Conservation (phyloP, 345 rosid species). For the Eucalyptus regnans region DNA sequence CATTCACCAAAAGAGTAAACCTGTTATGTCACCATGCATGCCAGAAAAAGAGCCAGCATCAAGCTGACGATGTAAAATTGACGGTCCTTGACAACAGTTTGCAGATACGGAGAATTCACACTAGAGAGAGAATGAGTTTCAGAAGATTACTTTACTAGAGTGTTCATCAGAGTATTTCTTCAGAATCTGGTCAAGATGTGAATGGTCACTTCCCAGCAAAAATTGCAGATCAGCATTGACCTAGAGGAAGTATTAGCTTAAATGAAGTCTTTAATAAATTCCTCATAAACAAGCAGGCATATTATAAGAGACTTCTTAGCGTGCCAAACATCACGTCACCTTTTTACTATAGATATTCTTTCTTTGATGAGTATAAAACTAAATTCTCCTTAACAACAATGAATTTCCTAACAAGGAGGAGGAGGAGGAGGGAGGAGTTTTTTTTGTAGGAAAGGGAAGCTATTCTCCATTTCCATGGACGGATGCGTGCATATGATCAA, state of each 20-base stretch:
- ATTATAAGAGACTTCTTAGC: background rate
- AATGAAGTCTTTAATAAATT: background rate
- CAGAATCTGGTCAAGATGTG: conserved; percentile 14
- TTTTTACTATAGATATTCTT: background rate
- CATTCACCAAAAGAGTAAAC: background rate
- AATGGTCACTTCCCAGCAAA: conserved; percentile 18
- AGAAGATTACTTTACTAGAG: conserved; percentile 17
- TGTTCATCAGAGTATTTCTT: conserved; percentile 40
- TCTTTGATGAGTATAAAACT: background rate
- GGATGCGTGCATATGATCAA: background rate
- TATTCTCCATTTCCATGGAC: background rate
- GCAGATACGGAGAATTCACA: background rate
- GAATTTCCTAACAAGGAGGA: background rate
- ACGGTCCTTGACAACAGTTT: background rate
- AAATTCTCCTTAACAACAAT: background rate
- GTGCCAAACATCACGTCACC: background rate
- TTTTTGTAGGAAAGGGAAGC: background rate
- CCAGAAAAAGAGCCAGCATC: background rate
- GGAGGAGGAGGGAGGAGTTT: background rate
- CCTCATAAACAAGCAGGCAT: background rate
- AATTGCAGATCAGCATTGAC: conserved; percentile 32
- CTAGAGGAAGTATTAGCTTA: conserved; percentile 1
- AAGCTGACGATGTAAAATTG: background rate
- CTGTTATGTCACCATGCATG: background rate
- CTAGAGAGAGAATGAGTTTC: background rate